These are phyloP conservation scores for Erodium moschatum DNA, from an alignment of 441 rosid species.

Conservation along the genomic window DNA sequence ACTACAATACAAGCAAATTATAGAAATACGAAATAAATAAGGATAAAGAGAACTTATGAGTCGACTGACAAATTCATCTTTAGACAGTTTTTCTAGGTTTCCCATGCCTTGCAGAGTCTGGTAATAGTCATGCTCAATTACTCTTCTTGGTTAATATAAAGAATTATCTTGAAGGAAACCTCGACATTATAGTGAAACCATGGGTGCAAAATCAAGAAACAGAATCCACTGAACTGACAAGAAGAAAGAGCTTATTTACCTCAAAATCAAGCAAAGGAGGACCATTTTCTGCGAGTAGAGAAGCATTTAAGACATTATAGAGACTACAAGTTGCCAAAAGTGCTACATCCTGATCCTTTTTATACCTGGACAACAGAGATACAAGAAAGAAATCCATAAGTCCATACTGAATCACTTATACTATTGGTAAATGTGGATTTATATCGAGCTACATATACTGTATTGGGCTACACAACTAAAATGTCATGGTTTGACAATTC, in stretches of 20 bases:
- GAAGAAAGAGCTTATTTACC: slow-evolving; percentile 32
- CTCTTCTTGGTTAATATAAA: neutral
- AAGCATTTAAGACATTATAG: slow-evolving; percentile 63
- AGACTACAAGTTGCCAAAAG: slow-evolving; percentile 85
- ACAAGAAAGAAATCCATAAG: slow-evolving; percentile 11
- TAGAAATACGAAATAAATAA: neutral
- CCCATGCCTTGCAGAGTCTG: neutral
- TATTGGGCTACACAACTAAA: too few species aligned
- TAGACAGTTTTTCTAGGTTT: neutral
- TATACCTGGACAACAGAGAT: slow-evolving; percentile 45
- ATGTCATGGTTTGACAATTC: too few species aligned
- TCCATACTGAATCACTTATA: neutral
- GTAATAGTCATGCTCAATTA: neutral
- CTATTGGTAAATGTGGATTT: neutral
- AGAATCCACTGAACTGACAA: neutral
- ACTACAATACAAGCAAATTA: neutral
- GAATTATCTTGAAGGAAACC: slow-evolving; percentile 4
- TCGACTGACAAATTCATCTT: neutral
- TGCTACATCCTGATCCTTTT: slow-evolving; percentile 70
- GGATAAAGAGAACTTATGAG: neutral
- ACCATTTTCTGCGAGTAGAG: slow-evolving; percentile 80
- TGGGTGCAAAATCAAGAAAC: neutral
- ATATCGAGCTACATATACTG: too few species aligned
- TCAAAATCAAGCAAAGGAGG: slow-evolving; percentile 99
- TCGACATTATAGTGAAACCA: neutral